Conservation (phyloP, 1,139 yeast genomes). For the Spencermartinsiella ligniputridi region DNA sequence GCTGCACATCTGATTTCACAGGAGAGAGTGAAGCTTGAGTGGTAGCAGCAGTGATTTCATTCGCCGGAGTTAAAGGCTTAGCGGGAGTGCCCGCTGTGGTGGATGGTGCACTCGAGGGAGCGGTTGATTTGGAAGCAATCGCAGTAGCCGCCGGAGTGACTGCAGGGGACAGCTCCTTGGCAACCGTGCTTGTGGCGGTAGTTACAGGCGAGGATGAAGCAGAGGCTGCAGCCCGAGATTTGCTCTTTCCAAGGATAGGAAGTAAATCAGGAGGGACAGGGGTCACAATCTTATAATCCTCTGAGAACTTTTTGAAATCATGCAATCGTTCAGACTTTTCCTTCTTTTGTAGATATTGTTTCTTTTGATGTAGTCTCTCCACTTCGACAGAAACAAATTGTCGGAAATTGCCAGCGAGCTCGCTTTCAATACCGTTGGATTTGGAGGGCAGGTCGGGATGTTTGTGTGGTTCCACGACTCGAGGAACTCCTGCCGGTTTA, state of each 20-base stretch:
- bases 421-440: conserved; percentile 26
- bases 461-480: not conserved
- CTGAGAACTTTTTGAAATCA: conserved; percentile 78
- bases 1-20: conserved; percentile 7
- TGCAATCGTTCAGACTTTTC: conserved; percentile 52
- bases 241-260: conserved; percentile 70
- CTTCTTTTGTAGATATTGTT: conserved; percentile 29
- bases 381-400: conserved; percentile 35
- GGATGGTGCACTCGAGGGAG: conserved; percentile 5
- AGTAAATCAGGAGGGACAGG: conserved; percentile 65
- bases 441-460: not conserved
- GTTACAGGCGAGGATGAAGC: conserved; percentile 8
- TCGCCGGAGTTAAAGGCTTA: conserved; percentile 7
- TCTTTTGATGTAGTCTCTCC: conserved; percentile 30
- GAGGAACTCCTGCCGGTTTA: not conserved
- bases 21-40: not conserved
- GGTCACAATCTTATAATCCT: conserved; percentile 61
- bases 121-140: not conserved
- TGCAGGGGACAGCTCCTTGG: not conserved
- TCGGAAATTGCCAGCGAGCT: conserved; percentile 32
- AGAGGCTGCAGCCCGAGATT: conserved; percentile 26
- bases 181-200: conserved; percentile 2
- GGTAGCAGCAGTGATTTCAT: conserved; percentile 1
- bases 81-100: conserved; percentile 10
- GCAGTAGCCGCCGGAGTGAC: not conserved